These are phyloP conservation scores for Endoconidiophora polonica DNA, from an alignment of 2,329 filamentous ascomycete genomes.

Conservation along the genomic window DNA sequence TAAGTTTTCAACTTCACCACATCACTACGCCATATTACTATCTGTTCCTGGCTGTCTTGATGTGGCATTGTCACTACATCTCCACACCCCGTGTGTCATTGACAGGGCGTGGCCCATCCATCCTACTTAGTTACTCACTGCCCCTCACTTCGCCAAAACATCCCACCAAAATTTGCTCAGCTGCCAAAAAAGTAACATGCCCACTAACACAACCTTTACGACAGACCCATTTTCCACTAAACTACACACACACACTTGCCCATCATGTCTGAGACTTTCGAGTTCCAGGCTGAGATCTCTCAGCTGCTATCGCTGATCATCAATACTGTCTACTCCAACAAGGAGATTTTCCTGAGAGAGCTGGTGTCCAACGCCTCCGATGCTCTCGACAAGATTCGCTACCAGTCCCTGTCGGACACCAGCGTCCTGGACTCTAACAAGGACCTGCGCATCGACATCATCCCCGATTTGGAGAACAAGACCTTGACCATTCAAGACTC, in stretches of 20 bases:
- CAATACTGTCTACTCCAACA: conserved; percentile 99
- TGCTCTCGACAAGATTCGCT: conserved; percentile 99
- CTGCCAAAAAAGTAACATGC: background rate
- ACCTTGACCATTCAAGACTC: conserved; percentile 94
- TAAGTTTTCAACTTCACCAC: too few relatives aligned
- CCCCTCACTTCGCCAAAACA: conserved; percentile 5
- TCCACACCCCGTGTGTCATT: background rate
- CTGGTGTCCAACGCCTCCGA: conserved; percentile 96
- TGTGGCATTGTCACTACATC: background rate
- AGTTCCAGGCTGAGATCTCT: conserved; percentile 99
- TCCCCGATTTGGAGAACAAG: conserved; percentile 94
- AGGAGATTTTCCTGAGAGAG: conserved; percentile 99
- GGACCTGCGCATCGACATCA: conserved; percentile 97
- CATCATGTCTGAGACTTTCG: conserved; percentile 60
- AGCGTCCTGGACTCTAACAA: conserved; percentile 95
- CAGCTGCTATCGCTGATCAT: conserved; percentile 99
- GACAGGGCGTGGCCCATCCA: conserved; percentile 6
- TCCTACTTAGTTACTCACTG: conserved; percentile 1
- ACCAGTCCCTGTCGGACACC: conserved; percentile 92
- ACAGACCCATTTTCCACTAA: conserved; percentile 9
- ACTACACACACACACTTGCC: conserved; percentile 5
- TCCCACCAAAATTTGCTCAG: background rate
- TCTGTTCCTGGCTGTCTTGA: too few relatives aligned
- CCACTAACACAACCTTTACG: background rate
- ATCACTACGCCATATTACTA: background rate